A percentile compares a stretch with the other conserved stretches of the same genome.
Conservation (phyloP, 305 asterid species). For the Plantago lanceolata region DNA sequence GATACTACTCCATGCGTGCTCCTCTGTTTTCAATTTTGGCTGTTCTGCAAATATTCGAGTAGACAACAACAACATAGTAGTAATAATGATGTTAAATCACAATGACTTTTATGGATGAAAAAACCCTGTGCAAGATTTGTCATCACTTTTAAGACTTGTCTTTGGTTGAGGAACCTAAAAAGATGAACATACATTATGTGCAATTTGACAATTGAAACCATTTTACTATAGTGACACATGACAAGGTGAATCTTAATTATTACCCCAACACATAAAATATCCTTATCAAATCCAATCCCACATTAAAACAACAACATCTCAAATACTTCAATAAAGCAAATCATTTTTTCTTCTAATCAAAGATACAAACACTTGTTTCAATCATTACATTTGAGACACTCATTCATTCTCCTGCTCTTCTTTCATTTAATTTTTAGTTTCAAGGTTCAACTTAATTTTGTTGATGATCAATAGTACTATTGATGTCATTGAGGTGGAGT, state of each 20-base stretch:
- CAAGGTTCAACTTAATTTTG: slow-evolving; percentile 3
- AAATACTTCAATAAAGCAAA: slow-evolving; percentile 26
- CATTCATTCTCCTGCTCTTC: background rate
- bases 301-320: slow-evolving; percentile 19
- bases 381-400: slow-evolving; percentile 23
- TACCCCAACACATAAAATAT: slow-evolving; percentile 8
- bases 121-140: background rate
- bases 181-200: background rate
- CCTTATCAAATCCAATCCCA: slow-evolving; percentile 30
- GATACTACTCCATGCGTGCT: background rate
- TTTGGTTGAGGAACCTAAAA: slow-evolving; percentile 13
- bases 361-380: slow-evolving; percentile 21
- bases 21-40: background rate
- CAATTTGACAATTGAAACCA: too few species aligned
- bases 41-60: background rate
- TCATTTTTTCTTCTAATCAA: slow-evolving; percentile 39
- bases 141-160: slow-evolving; percentile 4
- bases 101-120: background rate
- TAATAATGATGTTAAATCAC: slow-evolving; percentile 6
- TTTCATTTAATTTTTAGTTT: background rate
- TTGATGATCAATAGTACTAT: background rate
- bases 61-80: background rate
- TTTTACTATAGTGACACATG: slow-evolving; percentile 25
- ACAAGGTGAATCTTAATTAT: slow-evolving; percentile 23
- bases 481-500: too few species aligned